Evolutionary conservation across 1,284 basidiomycete species (phyloP), one percentile per base, ranked within the genome.

Genomic region (Taiwanofungus camphoratus): DNA sequence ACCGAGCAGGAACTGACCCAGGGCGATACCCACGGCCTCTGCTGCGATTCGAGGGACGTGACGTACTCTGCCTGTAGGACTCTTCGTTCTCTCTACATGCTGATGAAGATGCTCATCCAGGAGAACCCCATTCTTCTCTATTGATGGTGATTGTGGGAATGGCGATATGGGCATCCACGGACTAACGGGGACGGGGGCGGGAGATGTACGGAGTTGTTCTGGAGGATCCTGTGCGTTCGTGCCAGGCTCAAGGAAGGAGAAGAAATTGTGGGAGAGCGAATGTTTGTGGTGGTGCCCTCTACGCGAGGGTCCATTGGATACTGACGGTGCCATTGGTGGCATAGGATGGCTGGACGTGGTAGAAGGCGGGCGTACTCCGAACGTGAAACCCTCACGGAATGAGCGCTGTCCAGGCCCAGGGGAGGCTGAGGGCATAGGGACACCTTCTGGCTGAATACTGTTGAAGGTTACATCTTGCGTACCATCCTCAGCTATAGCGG

Each of bases 181-280:
- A 18, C 77, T 77, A 16, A 73, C 52, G 3, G 75, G 76, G 5
- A 59, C 64, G 1, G 73, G 74, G 1, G 73, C 71, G 2, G 74
- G 71, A 49, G 70, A 71, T 0, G 73, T 75, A 43, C 74, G 70
- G 30, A 76, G 56, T 13, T 71, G 53, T 2, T 52, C 48, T 1
- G 48, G 41, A 5, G 35, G 38, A 20, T 41, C 46, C 45, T 48
- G 48, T 33, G 16, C 16, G 19, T 43, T 39, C 11, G 51, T 50
- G 13, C 65, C 66, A 0, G 67, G 67, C 40, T 68, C 67, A 4
- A 68, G 62, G 51, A 68, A 68, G n/a, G 65, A 67, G 68, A 95
- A 95, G 66, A 95, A 92, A 59, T 90, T 92, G 64, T 95, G 92
- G 1, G 92, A 95, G 19, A 94, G 64, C 0, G 92, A 96, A 63